Conservation (phyloP, 495 filamentous ascomycete genomes). For the Penicillium angulare region DNA sequence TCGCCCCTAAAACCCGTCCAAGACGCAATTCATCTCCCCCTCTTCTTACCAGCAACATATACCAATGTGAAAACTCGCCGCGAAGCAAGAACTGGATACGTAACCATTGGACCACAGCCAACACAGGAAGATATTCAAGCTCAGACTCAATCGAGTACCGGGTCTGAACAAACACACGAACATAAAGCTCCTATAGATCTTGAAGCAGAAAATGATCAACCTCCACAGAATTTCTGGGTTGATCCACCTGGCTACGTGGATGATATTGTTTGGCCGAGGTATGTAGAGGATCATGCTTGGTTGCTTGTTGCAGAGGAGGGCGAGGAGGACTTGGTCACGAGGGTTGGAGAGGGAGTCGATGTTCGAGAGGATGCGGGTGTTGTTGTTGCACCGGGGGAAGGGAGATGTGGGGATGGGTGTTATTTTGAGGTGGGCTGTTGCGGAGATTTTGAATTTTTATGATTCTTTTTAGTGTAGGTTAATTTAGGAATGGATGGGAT, state of each 20-base stretch:
- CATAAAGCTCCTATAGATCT: conserved; percentile 30
- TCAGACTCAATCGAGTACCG: no score
- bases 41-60: conserved; percentile 70
- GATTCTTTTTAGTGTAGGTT: neutral
- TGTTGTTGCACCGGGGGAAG: conserved; percentile 36
- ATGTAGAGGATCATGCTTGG: conserved; percentile 73
- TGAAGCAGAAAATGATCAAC: conserved; percentile 36
- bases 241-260: conserved; percentile 95
- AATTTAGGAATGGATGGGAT: no score
- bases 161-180: no score
- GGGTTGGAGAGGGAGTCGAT: conserved; percentile 33
- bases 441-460: conserved; percentile 33
- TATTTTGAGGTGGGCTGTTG: conserved; percentile 45
- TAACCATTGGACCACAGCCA: conserved; percentile 62
- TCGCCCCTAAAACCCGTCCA: conserved; percentile 38
- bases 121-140: neutral
- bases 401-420: conserved; percentile 34
- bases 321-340: conserved; percentile 27
- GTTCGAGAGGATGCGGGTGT: conserved; percentile 38
- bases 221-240: conserved; percentile 79
- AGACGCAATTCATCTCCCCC: conserved; percentile 62
- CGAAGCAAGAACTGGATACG: conserved; percentile 77
- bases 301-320: conserved; percentile 61
- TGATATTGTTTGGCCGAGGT: conserved; percentile 92
- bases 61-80: conserved; percentile 61